Evolutionary conservation across 176 grass and related monocot species (phyloP).

Genomic region (Triticum aestivum): DNA sequence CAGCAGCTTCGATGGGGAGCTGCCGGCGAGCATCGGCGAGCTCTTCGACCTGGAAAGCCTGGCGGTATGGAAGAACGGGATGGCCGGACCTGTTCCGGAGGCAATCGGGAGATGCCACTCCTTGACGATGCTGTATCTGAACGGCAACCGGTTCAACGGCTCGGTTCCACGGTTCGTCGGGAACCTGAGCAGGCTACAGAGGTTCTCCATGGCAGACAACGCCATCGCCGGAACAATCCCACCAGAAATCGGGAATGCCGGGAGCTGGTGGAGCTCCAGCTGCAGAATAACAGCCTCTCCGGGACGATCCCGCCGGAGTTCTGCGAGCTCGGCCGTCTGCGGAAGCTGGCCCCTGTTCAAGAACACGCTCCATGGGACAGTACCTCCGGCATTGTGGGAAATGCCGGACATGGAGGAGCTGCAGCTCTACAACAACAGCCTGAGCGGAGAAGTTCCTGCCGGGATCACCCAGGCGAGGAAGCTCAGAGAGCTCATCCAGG

Average conservation of each 20-base stretch:
- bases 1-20: conserved; percentile 43
- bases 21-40: conserved; percentile 43
- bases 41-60: conserved; percentile 26
- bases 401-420: conserved; percentile 42
- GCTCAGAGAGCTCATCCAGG: conserved; percentile 37
- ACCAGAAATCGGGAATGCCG: conserved; percentile 33
- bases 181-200: conserved; percentile 37
- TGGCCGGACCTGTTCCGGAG: conserved; percentile 39
- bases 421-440: conserved; percentile 32
- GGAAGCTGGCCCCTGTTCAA: conserved; percentile 35
- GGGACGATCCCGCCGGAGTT: conserved; percentile 48
- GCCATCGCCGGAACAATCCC: conserved; percentile 35
- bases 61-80: conserved; percentile 27
- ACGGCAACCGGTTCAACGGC: conserved; percentile 44
- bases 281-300: conserved; percentile 48
- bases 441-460: conserved; percentile 44
- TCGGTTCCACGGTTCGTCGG: conserved; percentile 31
- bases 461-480: conserved; percentile 48
- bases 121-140: conserved; percentile 30
- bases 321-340: conserved; percentile 17
- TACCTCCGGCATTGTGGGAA: conserved; percentile 36
- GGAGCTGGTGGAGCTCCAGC: conserved; percentile 43
- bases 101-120: conserved; percentile 39
- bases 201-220: conserved; percentile 34
- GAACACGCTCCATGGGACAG: conserved; percentile 38